Evolutionary conservation across 2,329 filamentous ascomycete genomes (phyloP), one percentile per base, ranked within the genome.

Genomic region (Mariannaea sp.): DNA sequence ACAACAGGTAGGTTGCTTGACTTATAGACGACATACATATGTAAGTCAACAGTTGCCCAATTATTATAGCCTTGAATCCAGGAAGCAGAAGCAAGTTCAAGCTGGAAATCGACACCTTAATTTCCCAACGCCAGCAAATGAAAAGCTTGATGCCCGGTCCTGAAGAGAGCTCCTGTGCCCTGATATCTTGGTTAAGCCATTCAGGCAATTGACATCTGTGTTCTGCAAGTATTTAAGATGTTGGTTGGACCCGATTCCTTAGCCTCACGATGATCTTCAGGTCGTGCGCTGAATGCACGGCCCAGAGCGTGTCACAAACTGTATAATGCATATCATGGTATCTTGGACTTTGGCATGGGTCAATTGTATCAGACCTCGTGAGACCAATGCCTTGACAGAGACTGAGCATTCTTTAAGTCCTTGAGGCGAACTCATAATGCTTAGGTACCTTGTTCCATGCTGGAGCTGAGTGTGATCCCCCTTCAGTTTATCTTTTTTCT

Each of bases 151-250:
- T n/a, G n/a, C n/a, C n/a, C n/a, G n/a, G n/a, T n/a, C n/a, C n/a
- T n/a, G n/a, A n/a, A n/a, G n/a, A n/a, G n/a, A n/a, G n/a, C n/a
- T n/a, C n/a, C n/a, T n/a, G n/a, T n/a, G n/a, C n/a, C n/a, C n/a
- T n/a, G n/a, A n/a, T n/a, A n/a, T n/a, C n/a, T n/a, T n/a, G n/a
- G n/a, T n/a, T n/a, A n/a, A n/a, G n/a, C n/a, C n/a, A n/a, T n/a
- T 24, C 8, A 24, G 22, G 8, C 22, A 5, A 24, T 8, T 24
- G 22, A 8, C 22, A 5, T 38, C 16, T 12, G 22, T 20, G 12
- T 56, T 59, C 52, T 14, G 45, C 24, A 16, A 40, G 16, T 19
- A 19, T 56, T 54, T 42, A 49, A 29, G 57, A 60, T 8, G 56
- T 33, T 35, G 38, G 38, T n/a, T 10, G 32, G 48, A 49, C 45